phyloP scores from a whole-genome alignment of 208 protist species.

The Leishmania tropica region DNA sequence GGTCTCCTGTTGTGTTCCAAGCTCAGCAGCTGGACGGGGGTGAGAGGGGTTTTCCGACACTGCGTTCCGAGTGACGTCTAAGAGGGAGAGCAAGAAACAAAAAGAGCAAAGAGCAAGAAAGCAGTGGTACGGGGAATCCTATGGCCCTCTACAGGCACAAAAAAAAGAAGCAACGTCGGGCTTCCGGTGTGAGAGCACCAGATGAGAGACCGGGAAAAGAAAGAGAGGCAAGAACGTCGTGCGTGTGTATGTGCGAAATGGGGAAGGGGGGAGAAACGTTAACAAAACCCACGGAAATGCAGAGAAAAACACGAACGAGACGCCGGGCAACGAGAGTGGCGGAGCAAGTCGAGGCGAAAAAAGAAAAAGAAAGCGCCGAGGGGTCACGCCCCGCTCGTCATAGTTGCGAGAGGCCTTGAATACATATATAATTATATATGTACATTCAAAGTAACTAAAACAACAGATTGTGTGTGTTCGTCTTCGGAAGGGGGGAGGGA shows the following conservation, averaged over 20 bases:
- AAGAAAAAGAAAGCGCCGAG: neutral
- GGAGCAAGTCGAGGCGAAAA: neutral
- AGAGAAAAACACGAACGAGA: neutral
- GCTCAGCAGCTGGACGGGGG: neutral
- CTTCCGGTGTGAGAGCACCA: too few species aligned
- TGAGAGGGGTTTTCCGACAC: too few species aligned
- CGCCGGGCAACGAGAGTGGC: neutral
- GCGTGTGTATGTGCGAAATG: neutral
- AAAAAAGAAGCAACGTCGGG: too few species aligned
- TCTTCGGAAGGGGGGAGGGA: too few species aligned
- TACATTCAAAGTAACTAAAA: too few species aligned
- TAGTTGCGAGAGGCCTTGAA: neutral
- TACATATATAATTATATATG: too few species aligned
- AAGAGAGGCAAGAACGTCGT: neutral
- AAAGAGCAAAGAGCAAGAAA: neutral
- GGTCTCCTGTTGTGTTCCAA: neutral
- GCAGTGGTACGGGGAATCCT: too few species aligned
- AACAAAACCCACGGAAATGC: neutral
- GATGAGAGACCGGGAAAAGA: neutral
- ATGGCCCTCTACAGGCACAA: too few species aligned
- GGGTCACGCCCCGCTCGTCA: neutral
- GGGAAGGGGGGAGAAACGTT: neutral
- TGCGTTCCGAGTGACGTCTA: too few species aligned
- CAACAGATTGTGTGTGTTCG: too few species aligned
- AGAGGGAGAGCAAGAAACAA: neutral